Conservation (phyloP, 2,329 filamentous ascomycete genomes). For the Penicillium rolfsii region DNA sequence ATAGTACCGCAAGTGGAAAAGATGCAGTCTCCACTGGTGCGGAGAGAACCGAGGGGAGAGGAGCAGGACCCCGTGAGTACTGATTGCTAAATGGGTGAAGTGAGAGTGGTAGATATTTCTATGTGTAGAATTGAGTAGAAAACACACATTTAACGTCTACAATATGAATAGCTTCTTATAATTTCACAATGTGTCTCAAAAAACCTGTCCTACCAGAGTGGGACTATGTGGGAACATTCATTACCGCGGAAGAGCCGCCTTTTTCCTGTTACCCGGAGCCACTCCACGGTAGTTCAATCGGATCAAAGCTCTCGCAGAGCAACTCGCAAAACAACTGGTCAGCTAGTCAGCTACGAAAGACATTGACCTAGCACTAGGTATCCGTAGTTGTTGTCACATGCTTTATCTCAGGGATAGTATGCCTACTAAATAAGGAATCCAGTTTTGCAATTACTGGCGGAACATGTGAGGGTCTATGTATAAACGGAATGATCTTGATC, state of each 20-base stretch:
- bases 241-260: constrained; percentile 1
- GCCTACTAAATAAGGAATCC: no score
- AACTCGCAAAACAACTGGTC: no score
- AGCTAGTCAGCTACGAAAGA: no score
- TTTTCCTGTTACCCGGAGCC: neutral
- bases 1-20: neutral
- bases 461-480: no score
- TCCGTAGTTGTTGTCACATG: no score
- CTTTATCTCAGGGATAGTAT: neutral
- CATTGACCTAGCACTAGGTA: no score
- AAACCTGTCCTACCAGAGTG: no score
- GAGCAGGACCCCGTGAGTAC: neutral
- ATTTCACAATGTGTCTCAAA: neutral
- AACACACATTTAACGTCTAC: neutral
- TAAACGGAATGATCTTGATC: no score
- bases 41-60: constrained; percentile 12
- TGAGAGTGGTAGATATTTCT: neutral
- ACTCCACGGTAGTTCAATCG: neutral
- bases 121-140: neutral
- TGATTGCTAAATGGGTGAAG: neutral
- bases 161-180: neutral
- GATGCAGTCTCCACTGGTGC: constrained; percentile 20
- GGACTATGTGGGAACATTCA: neutral
- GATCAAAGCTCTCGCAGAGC: no score
- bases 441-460: neutral